These are phyloP conservation scores for Venturia carpophila DNA, from an alignment of 2,329 filamentous ascomycete genomes.

Conservation along the genomic window DNA sequence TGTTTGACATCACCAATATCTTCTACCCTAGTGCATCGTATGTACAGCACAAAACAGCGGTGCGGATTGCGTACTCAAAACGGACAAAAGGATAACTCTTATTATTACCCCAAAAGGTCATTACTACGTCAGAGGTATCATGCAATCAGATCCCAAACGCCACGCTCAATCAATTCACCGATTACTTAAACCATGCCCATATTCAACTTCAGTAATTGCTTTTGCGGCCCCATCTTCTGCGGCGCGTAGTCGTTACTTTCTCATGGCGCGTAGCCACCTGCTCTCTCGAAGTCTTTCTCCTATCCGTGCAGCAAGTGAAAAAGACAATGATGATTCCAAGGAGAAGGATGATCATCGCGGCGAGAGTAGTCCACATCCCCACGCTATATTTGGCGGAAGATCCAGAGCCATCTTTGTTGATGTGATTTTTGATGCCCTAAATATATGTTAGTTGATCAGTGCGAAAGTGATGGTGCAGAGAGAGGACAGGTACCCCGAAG, in stretches of 20 bases:
- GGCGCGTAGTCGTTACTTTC: neutral
- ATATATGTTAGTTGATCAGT: neutral
- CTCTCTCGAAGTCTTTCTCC: neutral
- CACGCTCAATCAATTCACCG: neutral
- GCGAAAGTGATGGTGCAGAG: neutral
- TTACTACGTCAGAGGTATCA: neutral
- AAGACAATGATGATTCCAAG: neutral
- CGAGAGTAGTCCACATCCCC: constrained; percentile 3
- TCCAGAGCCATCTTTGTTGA: neutral
- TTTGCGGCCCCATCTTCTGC: neutral
- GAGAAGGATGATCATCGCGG: neutral
- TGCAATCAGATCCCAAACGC: neutral
- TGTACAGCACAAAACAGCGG: no score
- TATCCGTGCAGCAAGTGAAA: constrained; percentile 5
- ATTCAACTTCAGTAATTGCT: neutral
- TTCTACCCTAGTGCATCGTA: no score
- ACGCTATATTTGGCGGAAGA: neutral
- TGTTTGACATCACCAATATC: no score
- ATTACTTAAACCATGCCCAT: neutral
- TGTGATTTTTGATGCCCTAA: neutral
- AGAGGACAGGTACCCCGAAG: neutral
- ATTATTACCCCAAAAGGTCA: no score
- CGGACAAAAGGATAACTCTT: no score
- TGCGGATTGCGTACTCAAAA: no score
- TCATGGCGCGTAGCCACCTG: neutral